Conservation (phyloP, 2,329 filamentous ascomycete species). For the Xylariales sp. region DNA sequence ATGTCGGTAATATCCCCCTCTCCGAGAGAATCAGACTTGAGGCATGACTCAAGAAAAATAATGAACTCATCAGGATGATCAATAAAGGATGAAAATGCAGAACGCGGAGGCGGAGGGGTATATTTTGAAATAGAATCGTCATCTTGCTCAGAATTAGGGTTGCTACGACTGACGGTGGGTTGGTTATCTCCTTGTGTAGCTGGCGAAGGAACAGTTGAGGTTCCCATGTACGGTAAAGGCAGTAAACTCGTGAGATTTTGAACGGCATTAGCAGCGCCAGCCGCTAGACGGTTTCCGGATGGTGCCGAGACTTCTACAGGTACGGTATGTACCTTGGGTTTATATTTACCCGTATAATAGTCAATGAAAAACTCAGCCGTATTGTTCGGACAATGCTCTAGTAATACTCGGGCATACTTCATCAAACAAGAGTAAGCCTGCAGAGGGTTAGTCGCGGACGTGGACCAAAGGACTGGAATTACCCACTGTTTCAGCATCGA, state of each 20-base stretch:
- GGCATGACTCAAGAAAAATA: conserved; percentile 87
- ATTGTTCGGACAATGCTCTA: conserved; percentile 85
- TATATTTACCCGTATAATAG: conserved; percentile 90
- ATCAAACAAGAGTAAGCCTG: conserved; percentile 89
- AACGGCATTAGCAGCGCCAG: conserved; percentile 77
- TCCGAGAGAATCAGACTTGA: conserved; percentile 76
- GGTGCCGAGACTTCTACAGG: conserved; percentile 52
- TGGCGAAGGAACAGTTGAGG: conserved; percentile 66
- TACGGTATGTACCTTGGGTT: conserved; percentile 72
- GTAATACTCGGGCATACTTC: conserved; percentile 92
- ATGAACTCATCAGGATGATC: conserved; percentile 95
- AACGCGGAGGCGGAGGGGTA: conserved; percentile 82
- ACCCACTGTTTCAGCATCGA: conserved; percentile 81
- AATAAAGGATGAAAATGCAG: conserved; percentile 95
- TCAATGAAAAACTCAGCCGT: conserved; percentile 91
- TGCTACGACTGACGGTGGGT: conserved; percentile 64
- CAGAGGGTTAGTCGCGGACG: conserved; percentile 15
- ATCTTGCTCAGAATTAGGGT: conserved; percentile 63
- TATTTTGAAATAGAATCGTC: conserved; percentile 68
- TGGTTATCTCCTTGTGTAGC: conserved; percentile 61
- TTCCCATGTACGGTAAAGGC: conserved; percentile 86
- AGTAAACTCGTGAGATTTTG: conserved; percentile 88
- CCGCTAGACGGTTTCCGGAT: conserved; percentile 59
- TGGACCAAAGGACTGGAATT: background rate
- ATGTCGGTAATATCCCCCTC: conserved; percentile 84